Evolutionary conservation across 2,329 filamentous ascomycete genomes (phyloP), one percentile per base, ranked within the genome.

Genomic region (Hypocreales sp.): DNA sequence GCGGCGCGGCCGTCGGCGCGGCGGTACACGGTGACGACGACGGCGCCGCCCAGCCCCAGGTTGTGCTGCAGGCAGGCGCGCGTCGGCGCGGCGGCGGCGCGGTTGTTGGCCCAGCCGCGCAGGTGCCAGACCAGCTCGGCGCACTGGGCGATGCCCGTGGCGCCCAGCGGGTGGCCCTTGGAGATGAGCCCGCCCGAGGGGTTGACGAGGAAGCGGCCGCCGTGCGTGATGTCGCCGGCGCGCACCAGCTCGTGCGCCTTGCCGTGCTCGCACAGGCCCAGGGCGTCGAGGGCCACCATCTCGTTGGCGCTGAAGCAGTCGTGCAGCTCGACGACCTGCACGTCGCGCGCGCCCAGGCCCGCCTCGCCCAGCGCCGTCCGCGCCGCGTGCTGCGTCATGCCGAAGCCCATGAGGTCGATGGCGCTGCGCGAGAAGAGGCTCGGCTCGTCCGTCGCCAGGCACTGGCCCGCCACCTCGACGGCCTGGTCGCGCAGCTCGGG

Each of bases 231-330:
- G 44, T 86, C 84, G 16, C 86, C 86, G 8, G 56, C 57, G 22
- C 84, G 73, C 15, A 95, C 83, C 53, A 94, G 72, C 55, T 94
- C 83, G 50, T 94, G 86, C 0, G 87, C 90, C 51, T 83, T 87
- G 11, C 87, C 87, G 10, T 67, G 71, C 32, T 73, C 73, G 22
- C 65, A 71, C 8, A 95, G 66, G 2, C 83, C 84, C 1, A 95
- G 66, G 0, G 82, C 82, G 48, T 95, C 87, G 27, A 95, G 74
- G 2, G 74, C 76, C 27, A 90, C 68, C 78, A 95, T 79, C 61
- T 95, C 82, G 51, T 95, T 95, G 15, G 87, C 76, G 12, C 76
- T 84, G 67, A 95, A 95, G 61, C 90, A 95, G 59, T 95, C 90
- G 56, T 95, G 90, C 34, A 95, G 63, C 59, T 95, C 87, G 45